Base-by-base conservation (phyloP, 306 rosid genomes). In the Gastrolobium bilobum region DNA sequence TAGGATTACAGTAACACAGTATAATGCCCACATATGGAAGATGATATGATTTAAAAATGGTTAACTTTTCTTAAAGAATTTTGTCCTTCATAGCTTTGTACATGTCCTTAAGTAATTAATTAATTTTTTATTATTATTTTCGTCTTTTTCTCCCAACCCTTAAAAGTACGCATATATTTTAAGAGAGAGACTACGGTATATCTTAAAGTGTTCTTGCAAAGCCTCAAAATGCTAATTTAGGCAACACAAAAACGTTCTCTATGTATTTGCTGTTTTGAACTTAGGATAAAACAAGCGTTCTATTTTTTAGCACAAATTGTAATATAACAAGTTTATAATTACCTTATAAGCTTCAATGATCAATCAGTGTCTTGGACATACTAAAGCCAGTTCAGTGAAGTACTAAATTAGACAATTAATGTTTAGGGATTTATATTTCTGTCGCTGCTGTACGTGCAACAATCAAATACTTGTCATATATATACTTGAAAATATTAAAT, bases 1-100 rank as follows among this genome's bases (percentile, higher is more conserved):
- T 52, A 53, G 84, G 86, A 79, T 59, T 66, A 54, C 76, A 83
- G 44, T 31, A 83, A 76, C 75, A 83, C 26, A 68, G 68, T 69
- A 53, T 57, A 56, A 71, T 76, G 54, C 78, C 69, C 75, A 62
- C 40, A 37, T 83, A 37, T 83, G 72, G 58, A 79, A 43, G 75
- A 67, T 39, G 60, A 44, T 74, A 64, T 56, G 38, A 51, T 71
- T 60, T 52, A 82, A 63, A 74, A 70, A 76, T 53, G 7, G 50
- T 59, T 61, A 13, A 74, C 9, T 20, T 74, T 57, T 54, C 57
- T 39, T 10, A 40, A 35, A 39, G 44, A 51, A 53, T 53, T 67
- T 78, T 82, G 30, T 71, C 10, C 9, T 43, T 68, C 30, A 35
- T 69, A 75, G 64, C 38, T 26, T 70, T 10, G 70, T 60, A 51